Conservation (phyloP, 495 filamentous ascomycete species). For the Staphylotrichum longicolle region DNA sequence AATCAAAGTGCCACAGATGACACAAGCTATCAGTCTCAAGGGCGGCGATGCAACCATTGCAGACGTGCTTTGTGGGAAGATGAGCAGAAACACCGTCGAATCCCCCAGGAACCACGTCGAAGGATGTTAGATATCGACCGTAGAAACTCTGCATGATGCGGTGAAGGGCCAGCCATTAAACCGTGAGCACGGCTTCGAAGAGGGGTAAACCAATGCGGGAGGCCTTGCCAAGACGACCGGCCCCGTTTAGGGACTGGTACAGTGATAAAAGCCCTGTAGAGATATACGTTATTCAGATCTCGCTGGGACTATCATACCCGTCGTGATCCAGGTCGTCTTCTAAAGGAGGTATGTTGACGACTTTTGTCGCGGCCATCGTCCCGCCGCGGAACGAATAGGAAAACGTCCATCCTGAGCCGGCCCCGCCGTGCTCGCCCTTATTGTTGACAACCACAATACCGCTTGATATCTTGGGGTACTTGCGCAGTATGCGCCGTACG, state of each 20-base stretch:
- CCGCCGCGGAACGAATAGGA: conserved; percentile 48
- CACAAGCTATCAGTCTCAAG: too few species aligned
- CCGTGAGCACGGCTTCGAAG: too few species aligned
- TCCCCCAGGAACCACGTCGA: too few species aligned
- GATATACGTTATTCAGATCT: not conserved
- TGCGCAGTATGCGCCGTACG: conserved; percentile 44
- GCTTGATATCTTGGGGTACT: conserved; percentile 43
- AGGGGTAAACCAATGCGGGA: too few species aligned
- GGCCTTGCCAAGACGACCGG: not conserved
- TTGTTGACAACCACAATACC: conserved; percentile 47
- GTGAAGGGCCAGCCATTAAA: too few species aligned
- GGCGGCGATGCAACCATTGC: too few species aligned
- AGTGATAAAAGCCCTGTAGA: not conserved
- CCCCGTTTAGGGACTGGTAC: not conserved
- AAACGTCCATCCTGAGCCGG: conserved; percentile 48
- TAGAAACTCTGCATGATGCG: too few species aligned
- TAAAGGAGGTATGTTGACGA: conserved; percentile 40
- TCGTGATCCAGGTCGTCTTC: not conserved
- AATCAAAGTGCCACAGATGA: too few species aligned
- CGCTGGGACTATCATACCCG: not conserved
- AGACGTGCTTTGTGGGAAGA: too few species aligned
- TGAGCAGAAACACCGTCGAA: too few species aligned
- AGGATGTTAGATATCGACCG: too few species aligned
- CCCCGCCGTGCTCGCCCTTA: conserved; percentile 44
- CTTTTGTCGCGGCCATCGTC: conserved; percentile 40